Evolutionary conservation across 2,329 filamentous ascomycete species (phyloP), one percentile per base, ranked within the genome.

Genomic region (Laburnicola sp.): DNA sequence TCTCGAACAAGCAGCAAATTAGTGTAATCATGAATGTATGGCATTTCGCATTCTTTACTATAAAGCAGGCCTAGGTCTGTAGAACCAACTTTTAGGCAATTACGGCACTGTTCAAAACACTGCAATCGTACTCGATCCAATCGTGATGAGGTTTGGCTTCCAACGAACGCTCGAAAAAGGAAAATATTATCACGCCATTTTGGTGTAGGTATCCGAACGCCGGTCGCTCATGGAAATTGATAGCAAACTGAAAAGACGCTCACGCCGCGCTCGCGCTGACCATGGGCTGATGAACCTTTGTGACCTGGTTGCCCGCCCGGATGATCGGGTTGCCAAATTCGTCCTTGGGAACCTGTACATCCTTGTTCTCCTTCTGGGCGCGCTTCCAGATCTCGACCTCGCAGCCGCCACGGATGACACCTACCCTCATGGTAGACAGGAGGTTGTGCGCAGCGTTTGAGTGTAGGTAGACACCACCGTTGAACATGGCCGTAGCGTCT

Each of bases 251-350:
- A 30, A 37, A 43, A 25, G 53, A 41, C 52, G 36, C 67, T 62
- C 74, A 93, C 66, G 91, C 91, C 58, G 91, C 91, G 75, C 91
- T 91, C 53, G 92, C 92, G 63, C 86, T 92, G 57, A 87, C 85
- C 48, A 89, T 84, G 38, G 92, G 91, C 72, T 91, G 85, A 21
- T 85, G 78, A 45, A 95, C 84, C 76, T 90, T 91, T 62, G 92
- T 97, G 53, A 89, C 83, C 77, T 97, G 92, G 65, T 85, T 80
- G 47, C 91, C 91, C 59, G 92, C 91, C 58, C 92, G 87, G 67
- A 95, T 84, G 63, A 97, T 91, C 58, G 88, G 86, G 73, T 90
- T 83, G 44, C 91, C 92, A 47, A 84, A 80, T 11, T 86, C 88
- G 71, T 96, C 92, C 72, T 89, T 91, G 72, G 90, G 83, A 60